phyloP scores from a whole-genome alignment of 2,329 filamentous ascomycete genomes.

The Alternaria sp. region DNA sequence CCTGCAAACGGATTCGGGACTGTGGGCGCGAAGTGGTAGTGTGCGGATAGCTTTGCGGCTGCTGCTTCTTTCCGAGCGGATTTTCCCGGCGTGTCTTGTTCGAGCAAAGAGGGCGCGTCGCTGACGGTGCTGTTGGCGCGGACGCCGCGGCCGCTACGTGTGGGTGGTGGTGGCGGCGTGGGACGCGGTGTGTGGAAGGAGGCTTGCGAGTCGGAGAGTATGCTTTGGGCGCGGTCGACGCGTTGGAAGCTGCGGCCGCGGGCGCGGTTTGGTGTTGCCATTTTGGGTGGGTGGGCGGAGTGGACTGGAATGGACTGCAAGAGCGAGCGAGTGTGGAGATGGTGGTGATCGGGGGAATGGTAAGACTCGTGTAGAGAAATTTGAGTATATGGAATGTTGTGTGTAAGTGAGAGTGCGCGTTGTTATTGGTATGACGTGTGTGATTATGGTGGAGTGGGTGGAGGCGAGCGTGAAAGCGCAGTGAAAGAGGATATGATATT shows the following conservation, averaged over 20 bases:
- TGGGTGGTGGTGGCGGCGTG: constrained; percentile 5
- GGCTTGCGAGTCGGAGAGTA: background rate
- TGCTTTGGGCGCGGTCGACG: constrained; percentile 10
- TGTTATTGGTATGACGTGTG: background rate
- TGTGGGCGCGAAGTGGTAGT: constrained; percentile 28
- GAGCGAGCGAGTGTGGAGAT: background rate
- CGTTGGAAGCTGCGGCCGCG: background rate
- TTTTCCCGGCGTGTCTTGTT: background rate
- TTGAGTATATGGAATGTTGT: background rate
- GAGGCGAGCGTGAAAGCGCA: background rate
- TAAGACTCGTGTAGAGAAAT: background rate
- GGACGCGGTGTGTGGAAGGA: constrained; percentile 1
- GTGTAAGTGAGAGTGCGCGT: background rate
- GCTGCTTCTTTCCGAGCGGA: background rate
- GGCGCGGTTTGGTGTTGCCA: background rate
- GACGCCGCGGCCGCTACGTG: background rate
- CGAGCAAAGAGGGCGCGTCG: background rate
- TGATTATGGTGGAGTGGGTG: background rate
- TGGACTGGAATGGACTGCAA: background rate
- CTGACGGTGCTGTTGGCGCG: background rate
- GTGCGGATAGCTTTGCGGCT: background rate
- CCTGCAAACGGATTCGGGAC: constrained; percentile 32
- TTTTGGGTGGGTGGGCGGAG: background rate
- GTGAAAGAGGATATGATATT: background rate
- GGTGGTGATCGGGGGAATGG: background rate